Base-by-base conservation (phyloP, 148 eudicot genomes). In the Chenopodium suecicum region DNA sequence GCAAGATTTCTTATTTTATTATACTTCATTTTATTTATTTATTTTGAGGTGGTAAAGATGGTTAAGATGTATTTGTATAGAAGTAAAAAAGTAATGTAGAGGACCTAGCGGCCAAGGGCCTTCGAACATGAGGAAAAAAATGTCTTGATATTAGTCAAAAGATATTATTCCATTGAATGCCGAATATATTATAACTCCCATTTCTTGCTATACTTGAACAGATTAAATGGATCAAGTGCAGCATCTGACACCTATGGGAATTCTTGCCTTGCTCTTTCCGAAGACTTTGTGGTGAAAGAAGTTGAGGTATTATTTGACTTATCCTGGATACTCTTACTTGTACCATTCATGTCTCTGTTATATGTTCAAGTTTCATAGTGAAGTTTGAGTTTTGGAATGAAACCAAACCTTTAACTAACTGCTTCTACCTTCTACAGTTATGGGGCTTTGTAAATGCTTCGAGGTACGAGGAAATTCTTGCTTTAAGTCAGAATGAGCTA, bases 391-490 rank as follows among this genome's bases (percentile, higher is more conserved):
- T 19, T n/a, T 41, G 41, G 52, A 34, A 25, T 76, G 60, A 47
- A 48, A 14, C 41, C 50, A 8, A 76, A 62, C 7, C 56, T 70
- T 70, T 83, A n/a, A 66, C 20, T 19, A 12, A 72, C 66, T 9
- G 27, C 16, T 10, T 46, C 47, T 17, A 20, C 54, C 67, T 76
- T 60, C 13, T 88, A 89, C 93, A 95, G 99, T 78, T 95, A 80
- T 95, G 99, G 99, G 98, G 97, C 52, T 95, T 95, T 77, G 98
- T 90, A 44, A 89, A 95, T 87, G 88, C 98, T 83, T 94, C 99
- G 22, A 89, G 84, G 84, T 95, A 89, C 17, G 93, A 94, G 72
- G 98, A 94, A 85, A 80, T 85, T 82, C 82, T 95, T 68, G 85
- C 97, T 75, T 58, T 81, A 74, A 86, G 89, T 86, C 88, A 90